Conservation (phyloP, 208 protist species). For the Herpetomonas tarakana region DNA sequence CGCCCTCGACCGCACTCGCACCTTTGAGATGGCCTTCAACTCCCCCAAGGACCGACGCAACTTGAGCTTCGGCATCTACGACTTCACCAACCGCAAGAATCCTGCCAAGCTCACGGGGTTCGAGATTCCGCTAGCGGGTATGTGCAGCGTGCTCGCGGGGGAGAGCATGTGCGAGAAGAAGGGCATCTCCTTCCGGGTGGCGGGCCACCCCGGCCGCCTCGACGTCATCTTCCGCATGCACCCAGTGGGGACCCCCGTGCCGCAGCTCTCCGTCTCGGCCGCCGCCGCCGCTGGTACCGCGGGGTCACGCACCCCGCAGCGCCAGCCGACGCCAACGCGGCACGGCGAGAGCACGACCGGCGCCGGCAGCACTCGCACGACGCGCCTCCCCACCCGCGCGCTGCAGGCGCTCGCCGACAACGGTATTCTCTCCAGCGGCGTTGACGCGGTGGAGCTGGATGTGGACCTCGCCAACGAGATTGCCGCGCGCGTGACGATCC, state of each 20-base stretch:
- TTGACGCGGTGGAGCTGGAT: constrained; percentile 71
- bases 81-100: constrained; percentile 79
- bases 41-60: constrained; percentile 77
- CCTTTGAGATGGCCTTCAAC: constrained; percentile 74
- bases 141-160: constrained; percentile 83
- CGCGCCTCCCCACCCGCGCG: constrained; percentile 45
- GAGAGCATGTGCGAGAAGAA: constrained; percentile 88
- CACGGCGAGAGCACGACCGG: neutral
- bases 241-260: constrained; percentile 58
- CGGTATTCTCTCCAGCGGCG: constrained; percentile 44
- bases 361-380: constrained; percentile 12
- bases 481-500: constrained; percentile 54
- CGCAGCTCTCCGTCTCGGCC: constrained; percentile 27
- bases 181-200: constrained; percentile 77
- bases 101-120: constrained; percentile 80
- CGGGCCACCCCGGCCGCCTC: constrained; percentile 61
- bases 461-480: constrained; percentile 80
- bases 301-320: too few relatives aligned
- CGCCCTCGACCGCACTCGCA: constrained; percentile 34
- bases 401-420: constrained; percentile 59
- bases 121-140: constrained; percentile 79
- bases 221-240: constrained; percentile 88
- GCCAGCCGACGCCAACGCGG: too few relatives aligned
- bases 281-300: constrained; percentile 10
- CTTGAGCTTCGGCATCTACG: constrained; percentile 75